A percentile compares a stretch with the other conserved stretches of the same genome.
phyloP scores from a whole-genome alignment of 768 basidiomycete species.

The Ramaria rubella region DNA sequence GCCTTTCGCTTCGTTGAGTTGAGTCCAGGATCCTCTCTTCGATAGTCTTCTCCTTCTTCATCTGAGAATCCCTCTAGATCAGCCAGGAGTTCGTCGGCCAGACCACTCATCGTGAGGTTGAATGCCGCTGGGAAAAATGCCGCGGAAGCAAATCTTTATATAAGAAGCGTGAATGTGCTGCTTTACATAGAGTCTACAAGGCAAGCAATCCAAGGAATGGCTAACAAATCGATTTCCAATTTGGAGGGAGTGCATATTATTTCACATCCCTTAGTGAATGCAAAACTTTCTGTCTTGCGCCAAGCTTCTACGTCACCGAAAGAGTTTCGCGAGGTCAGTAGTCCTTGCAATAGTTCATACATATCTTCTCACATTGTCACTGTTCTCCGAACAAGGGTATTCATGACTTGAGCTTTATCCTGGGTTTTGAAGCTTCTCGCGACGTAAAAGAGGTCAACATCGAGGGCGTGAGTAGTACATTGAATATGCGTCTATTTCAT shows the following conservation, averaged over 20 bases:
- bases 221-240: not conserved
- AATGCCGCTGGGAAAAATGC: not conserved
- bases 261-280: conserved; percentile 67
- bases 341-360: not conserved
- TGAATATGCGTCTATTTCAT: not conserved
- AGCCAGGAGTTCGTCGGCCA: conserved; percentile 89
- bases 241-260: conserved; percentile 42
- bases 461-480: conserved; percentile 47
- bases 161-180: not conserved
- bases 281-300: conserved; percentile 65
- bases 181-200: too few relatives aligned
- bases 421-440: conserved; percentile 80
- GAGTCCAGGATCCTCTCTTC: conserved; percentile 32
- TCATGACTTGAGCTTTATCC: conserved; percentile 62
- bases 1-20: conserved; percentile 58
- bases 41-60: conserved; percentile 45
- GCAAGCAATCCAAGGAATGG: not conserved
- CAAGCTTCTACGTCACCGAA: conserved; percentile 54
- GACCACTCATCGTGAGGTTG: conserved; percentile 51
- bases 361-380: too few relatives aligned
- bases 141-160: not conserved
- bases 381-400: conserved; percentile 47
- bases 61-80: conserved; percentile 86
- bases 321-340: conserved; percentile 71
- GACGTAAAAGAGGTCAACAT: conserved; percentile 57